These are phyloP conservation scores for Boeremia lycopersici DNA, from an alignment of 2,329 filamentous ascomycete species.

Conservation along the genomic window DNA sequence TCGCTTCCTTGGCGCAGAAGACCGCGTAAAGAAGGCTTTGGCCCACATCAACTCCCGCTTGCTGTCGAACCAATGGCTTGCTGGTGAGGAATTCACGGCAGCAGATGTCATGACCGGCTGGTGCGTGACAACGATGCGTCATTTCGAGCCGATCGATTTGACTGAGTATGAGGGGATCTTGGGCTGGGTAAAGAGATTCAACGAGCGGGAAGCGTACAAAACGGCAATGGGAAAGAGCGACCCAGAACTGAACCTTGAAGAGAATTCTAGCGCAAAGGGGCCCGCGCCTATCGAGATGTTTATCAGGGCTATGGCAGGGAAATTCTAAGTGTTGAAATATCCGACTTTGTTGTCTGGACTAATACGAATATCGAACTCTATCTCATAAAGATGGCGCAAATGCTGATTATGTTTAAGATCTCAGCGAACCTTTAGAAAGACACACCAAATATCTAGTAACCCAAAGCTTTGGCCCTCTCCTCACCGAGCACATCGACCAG, in stretches of 20 bases:
- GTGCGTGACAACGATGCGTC: constrained; percentile 65
- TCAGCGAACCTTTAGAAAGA: too few relatives aligned
- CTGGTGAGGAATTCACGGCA: constrained; percentile 65
- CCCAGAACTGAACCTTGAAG: constrained; percentile 49
- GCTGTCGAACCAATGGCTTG: constrained; percentile 58
- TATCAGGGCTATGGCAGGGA: constrained; percentile 30
- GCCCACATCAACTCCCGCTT: constrained; percentile 58
- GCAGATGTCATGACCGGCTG: constrained; percentile 71
- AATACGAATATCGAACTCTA: background rate
- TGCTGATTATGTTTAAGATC: too few relatives aligned
- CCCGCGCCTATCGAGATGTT: constrained; percentile 27
- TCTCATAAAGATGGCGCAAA: background rate
- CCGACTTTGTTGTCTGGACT: too few relatives aligned
- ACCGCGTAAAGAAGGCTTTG: constrained; percentile 50
- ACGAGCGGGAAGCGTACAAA: constrained; percentile 37
- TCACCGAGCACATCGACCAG: constrained; percentile 35
- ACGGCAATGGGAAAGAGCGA: constrained; percentile 64
- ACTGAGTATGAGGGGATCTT: constrained; percentile 39
- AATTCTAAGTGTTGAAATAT: constrained; percentile 7
- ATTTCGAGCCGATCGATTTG: constrained; percentile 54
- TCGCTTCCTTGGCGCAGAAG: constrained; percentile 42
- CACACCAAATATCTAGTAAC: constrained; percentile 16
- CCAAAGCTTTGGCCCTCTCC: constrained; percentile 26
- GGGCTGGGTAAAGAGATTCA: constrained; percentile 37
- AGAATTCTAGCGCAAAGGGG: constrained; percentile 35